Evolutionary conservation across 805 yeast genomes (phyloP), one percentile per base, ranked within the genome.

Genomic region (Hanseniaspora lindneri): DNA sequence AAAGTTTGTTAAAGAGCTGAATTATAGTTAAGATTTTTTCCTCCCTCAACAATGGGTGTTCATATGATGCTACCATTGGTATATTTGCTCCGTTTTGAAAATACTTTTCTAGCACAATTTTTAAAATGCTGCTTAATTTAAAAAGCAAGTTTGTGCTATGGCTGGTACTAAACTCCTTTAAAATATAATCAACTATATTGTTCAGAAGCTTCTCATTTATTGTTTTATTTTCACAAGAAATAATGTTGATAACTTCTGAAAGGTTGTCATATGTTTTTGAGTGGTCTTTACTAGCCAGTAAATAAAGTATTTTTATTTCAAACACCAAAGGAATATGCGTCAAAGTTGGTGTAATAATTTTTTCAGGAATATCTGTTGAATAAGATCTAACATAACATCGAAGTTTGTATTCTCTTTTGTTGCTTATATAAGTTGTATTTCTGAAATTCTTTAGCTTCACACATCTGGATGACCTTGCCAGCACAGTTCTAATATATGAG

Each of bases 311-410:
- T 27, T 35, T 21, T 8, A 43, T 14, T 17, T 43, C 47, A 25
- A 34, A 37, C 6, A 25, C n/a, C 14, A 43, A n/a, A 2, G 47
- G 37, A 23, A 43, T 19, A 27, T 36, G 39, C 33, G 23, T 32
- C 14, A 35, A 14, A 24, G 32, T 3, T 9, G 14, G 13, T 10
- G 9, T 11, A 10, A 20, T 21, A 20, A 9, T 35, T 35, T 21
- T 35, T 21, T n/a, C 4, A 11, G 7, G 16, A 20, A 11, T 3
- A 35, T 7, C n/a, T 35, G 25, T 35, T 21, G 25, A 8, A 35
- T 20, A 35, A n/a, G n/a, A n/a, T n/a, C n/a, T n/a, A n/a, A n/a
- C n/a, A n/a, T n/a, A n/a, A n/a, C n/a, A n/a, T n/a, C n/a, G n/a
- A n/a, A n/a, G n/a, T n/a, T n/a, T n/a, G n/a, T n/a, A n/a, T n/a